These are phyloP conservation scores for Chlorella ohadii DNA, from an alignment of 139 green algal species.

Conservation along the genomic window DNA sequence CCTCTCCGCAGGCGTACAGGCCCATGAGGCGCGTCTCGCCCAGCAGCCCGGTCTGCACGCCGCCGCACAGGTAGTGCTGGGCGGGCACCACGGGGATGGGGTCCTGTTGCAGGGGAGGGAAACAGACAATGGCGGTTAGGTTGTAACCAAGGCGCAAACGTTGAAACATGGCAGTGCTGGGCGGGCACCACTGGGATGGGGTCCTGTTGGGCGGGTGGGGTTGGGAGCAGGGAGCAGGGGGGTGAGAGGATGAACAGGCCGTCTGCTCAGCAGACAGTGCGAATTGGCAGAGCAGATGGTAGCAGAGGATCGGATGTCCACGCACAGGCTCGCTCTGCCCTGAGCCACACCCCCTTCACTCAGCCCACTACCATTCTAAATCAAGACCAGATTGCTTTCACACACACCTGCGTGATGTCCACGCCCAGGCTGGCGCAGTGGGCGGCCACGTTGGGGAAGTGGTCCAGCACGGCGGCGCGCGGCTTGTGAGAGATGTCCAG, in stretches of 20 bases:
- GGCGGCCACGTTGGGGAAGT: constrained; percentile 96
- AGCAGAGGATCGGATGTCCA: no score
- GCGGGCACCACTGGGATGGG: constrained; percentile 96
- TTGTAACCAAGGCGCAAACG: no score
- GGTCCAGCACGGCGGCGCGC: constrained; percentile 58
- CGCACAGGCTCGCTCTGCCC: no score
- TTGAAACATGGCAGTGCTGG: no score
- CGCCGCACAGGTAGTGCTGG: constrained; percentile 98
- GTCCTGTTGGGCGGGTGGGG: constrained; percentile 36
- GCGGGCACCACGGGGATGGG: constrained; percentile 96
- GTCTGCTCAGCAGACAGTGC: no score
- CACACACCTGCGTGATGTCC: constrained; percentile 83
- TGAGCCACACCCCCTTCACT: background rate
- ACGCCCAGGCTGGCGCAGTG: constrained; percentile 82
- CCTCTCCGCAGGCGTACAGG: constrained; percentile 95
- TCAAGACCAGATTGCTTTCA: no score
- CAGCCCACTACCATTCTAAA: no score
- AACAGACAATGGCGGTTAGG: no score
- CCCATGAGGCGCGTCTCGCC: constrained; percentile 90
- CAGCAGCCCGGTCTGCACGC: constrained; percentile 88
- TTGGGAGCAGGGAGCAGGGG: background rate
- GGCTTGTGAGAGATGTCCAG: constrained; percentile 94
- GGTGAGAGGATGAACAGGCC: background rate
- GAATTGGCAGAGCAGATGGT: no score
- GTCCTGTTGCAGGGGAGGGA: no score